Conservation (phyloP, 495 filamentous ascomycete genomes). For the Pseudoneurospora amorphoporcata region DNA sequence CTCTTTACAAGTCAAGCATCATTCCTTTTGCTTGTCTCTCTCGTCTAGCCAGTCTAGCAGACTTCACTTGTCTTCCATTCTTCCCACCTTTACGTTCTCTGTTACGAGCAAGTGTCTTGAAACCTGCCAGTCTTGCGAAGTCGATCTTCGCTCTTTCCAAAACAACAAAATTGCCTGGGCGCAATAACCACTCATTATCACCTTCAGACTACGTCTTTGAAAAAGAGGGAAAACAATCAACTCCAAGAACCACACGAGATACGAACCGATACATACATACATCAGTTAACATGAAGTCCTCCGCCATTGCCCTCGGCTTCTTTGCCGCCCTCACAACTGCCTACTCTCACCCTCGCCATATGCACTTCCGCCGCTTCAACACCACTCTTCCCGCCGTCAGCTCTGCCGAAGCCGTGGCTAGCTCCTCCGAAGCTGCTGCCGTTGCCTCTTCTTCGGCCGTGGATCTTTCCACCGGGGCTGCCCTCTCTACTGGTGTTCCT, state of each 20-base stretch:
- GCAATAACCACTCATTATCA: constrained; percentile 6
- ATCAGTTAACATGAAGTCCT: constrained; percentile 36
- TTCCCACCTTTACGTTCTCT: constrained; percentile 24
- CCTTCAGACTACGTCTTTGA: neutral
- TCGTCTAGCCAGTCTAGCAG: constrained; percentile 17
- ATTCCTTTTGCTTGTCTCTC: constrained; percentile 26
- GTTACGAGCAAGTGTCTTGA: constrained; percentile 33
- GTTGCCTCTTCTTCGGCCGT: constrained; percentile 28
- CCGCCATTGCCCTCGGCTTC: constrained; percentile 32
- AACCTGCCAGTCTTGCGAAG: constrained; percentile 27
- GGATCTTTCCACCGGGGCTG: constrained; percentile 4
- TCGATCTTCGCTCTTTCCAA: constrained; percentile 37
- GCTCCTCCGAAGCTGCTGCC: constrained; percentile 1
- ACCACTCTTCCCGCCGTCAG: constrained; percentile 13
- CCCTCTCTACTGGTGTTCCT: neutral
- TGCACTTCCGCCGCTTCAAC: constrained; percentile 28
- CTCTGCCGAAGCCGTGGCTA: neutral
- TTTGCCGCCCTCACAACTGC: constrained; percentile 35
- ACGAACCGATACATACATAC: constrained; percentile 7
- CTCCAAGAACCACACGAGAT: neutral
- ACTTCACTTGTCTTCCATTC: constrained; percentile 21
- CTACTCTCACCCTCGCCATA: constrained; percentile 30
- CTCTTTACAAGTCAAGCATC: constrained; percentile 21
- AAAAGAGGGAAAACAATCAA: constrained; percentile 5
- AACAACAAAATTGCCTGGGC: constrained; percentile 12